Evolutionary conservation across 1,139 yeast species (phyloP).

Genomic region (Kodamaea sp.): DNA sequence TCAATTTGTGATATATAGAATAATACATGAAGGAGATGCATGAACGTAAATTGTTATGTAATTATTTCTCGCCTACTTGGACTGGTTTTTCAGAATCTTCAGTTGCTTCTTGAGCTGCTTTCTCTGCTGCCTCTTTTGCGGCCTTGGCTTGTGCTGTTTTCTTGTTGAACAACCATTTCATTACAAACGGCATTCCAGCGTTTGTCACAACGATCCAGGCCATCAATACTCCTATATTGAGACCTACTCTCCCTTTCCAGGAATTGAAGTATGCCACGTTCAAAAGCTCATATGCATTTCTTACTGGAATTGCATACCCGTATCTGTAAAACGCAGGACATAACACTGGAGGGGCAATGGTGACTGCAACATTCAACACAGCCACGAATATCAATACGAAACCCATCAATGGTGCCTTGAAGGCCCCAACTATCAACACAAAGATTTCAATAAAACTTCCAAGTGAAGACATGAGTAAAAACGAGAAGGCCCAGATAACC

Average conservation of each 20-base stretch:
- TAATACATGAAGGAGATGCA: no score
- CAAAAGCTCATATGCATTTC: conserved; percentile 46
- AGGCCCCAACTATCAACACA: conserved; percentile 37
- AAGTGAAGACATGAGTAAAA: conserved; percentile 48
- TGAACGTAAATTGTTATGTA: no score
- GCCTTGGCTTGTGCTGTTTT: conserved; percentile 17
- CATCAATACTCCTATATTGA: conserved; percentile 46
- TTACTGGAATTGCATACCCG: conserved; percentile 56
- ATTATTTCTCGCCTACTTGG: no score
- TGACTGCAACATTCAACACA: conserved; percentile 47
- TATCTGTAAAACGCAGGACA: conserved; percentile 49
- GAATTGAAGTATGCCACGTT: conserved; percentile 48
- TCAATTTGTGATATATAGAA: no score
- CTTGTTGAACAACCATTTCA: conserved; percentile 25
- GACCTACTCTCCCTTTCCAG: conserved; percentile 47
- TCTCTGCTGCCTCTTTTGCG: conserved; percentile 13
- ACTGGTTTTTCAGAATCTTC: background rate
- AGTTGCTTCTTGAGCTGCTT: conserved; percentile 4
- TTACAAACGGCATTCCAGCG: conserved; percentile 39
- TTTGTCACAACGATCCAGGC: conserved; percentile 50
- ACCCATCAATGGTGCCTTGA: conserved; percentile 45
- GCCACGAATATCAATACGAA: conserved; percentile 48
- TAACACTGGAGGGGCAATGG: conserved; percentile 47
- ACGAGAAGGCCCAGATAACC: conserved; percentile 49
- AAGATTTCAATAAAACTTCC: conserved; percentile 53